phyloP scores from a whole-genome alignment of 352 stramenopile genomes.

The Globisporangium viniferum region DNA sequence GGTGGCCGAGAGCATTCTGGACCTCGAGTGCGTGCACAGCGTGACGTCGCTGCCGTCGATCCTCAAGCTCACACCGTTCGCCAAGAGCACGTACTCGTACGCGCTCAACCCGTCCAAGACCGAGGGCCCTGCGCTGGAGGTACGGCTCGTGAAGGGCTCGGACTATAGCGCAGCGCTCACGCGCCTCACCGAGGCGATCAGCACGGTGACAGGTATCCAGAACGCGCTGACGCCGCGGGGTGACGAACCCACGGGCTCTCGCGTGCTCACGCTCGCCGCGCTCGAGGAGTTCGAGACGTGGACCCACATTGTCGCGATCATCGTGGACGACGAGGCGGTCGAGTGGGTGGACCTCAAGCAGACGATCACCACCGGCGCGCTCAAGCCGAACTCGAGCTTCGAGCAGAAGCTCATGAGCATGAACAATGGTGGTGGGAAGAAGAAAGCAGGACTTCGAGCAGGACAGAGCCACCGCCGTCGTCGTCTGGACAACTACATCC shows the following conservation, averaged over 20 bases:
- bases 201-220: slow-evolving; percentile 38
- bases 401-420: slow-evolving; percentile 38
- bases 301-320: slow-evolving; percentile 39
- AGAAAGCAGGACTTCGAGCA: neutral
- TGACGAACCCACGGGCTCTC: slow-evolving; percentile 17
- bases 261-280: slow-evolving; percentile 34
- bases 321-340: slow-evolving; percentile 55
- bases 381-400: slow-evolving; percentile 27
- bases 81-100: slow-evolving; percentile 45
- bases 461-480: slow-evolving; percentile 16
- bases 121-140: slow-evolving; percentile 39
- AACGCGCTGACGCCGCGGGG: slow-evolving; percentile 38
- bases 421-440: neutral
- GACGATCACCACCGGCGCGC: slow-evolving; percentile 35
- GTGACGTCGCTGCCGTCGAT: slow-evolving; percentile 56
- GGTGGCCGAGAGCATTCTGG: slow-evolving; percentile 39
- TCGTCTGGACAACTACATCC: slow-evolving; percentile 49
- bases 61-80: slow-evolving; percentile 75
- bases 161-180: slow-evolving; percentile 22
- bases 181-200: slow-evolving; percentile 29
- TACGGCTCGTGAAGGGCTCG: slow-evolving; percentile 42
- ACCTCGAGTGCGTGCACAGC: slow-evolving; percentile 44
- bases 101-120: slow-evolving; percentile 21
- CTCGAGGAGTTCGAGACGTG: slow-evolving; percentile 64
- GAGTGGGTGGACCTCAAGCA: slow-evolving; percentile 72